Percentiles rank a stretch among this genome's conserved stretches.
phyloP scores from a whole-genome alignment of 331 rosid genomes.

The Pyrus hybrid region DNA sequence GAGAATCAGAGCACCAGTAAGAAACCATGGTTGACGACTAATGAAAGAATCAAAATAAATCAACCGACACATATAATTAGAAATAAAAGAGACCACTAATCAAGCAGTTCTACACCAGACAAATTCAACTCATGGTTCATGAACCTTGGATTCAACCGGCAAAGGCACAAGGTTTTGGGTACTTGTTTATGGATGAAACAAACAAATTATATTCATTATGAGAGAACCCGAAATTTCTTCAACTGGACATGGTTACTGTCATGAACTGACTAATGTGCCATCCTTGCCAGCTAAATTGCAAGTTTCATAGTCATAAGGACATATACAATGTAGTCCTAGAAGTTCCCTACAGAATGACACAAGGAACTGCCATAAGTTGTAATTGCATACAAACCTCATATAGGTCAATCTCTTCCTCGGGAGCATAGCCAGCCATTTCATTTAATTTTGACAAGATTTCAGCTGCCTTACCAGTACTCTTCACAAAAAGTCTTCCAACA shows the following conservation, averaged over 20 bases:
- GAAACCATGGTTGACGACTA: not conserved
- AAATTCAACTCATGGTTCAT: not conserved
- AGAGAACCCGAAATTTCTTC: not conserved
- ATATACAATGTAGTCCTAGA: not conserved
- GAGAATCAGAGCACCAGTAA: constrained; percentile 14
- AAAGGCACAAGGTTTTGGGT: not conserved
- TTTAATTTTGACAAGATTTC: constrained; percentile 58
- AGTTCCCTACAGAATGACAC: not conserved
- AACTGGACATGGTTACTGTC: not conserved
- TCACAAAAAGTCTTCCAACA: constrained; percentile 80
- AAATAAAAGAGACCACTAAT: not conserved
- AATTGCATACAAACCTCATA: constrained; percentile 58
- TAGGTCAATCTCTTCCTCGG: constrained; percentile 72
- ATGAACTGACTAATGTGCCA: not conserved
- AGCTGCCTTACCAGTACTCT: constrained; percentile 53
- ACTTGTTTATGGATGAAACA: not conserved
- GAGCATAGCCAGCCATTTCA: constrained; percentile 76
- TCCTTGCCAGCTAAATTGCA: not conserved
- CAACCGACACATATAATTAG: not conserved
- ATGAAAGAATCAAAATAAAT: not conserved
- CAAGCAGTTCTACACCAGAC: not conserved
- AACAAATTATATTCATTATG: not conserved
- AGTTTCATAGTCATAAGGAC: not conserved
- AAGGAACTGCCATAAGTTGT: not conserved
- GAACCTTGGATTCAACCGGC: not conserved